phyloP scores from a whole-genome alignment of 805 yeast species.

The Lipomyces spencermartinsiae region DNA sequence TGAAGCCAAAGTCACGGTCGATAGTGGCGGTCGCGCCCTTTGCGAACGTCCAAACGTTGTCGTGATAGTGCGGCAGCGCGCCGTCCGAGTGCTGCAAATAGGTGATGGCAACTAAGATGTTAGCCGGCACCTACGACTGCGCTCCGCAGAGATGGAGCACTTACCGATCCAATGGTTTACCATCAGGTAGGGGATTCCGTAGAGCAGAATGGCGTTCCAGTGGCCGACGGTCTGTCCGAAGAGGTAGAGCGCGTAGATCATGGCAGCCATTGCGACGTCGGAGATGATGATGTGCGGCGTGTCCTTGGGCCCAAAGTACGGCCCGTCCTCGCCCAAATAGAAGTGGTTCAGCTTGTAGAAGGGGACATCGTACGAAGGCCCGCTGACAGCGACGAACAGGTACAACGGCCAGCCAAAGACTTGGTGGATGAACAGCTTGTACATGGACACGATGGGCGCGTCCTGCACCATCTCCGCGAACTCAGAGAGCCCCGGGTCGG shows the following conservation, averaged over 20 bases:
- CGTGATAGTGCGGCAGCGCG: conserved; percentile 77
- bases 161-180: conserved; percentile 84
- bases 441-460: conserved; percentile 71
- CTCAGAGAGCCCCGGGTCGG: conserved; percentile 36
- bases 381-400: conserved; percentile 73
- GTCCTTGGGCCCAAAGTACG: conserved; percentile 74
- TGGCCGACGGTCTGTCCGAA: conserved; percentile 69
- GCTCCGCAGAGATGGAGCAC: background rate
- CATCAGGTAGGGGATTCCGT: conserved; percentile 77
- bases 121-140: conserved; percentile 1
- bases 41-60: conserved; percentile 74
- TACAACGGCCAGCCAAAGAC: conserved; percentile 77
- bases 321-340: conserved; percentile 64
- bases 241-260: conserved; percentile 57
- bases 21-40: conserved; percentile 91
- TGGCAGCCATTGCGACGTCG: conserved; percentile 65
- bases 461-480: conserved; percentile 68
- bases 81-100: conserved; percentile 85
- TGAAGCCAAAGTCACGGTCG: conserved; percentile 81
- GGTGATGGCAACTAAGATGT: conserved; percentile 68
- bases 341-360: conserved; percentile 67
- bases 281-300: conserved; percentile 72
- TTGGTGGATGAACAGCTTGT: conserved; percentile 67
- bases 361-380: conserved; percentile 64
- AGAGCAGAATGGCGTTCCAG: conserved; percentile 67